phyloP scores from a whole-genome alignment of 2,329 filamentous ascomycete genomes.

The Cryphonectria naterciae region DNA sequence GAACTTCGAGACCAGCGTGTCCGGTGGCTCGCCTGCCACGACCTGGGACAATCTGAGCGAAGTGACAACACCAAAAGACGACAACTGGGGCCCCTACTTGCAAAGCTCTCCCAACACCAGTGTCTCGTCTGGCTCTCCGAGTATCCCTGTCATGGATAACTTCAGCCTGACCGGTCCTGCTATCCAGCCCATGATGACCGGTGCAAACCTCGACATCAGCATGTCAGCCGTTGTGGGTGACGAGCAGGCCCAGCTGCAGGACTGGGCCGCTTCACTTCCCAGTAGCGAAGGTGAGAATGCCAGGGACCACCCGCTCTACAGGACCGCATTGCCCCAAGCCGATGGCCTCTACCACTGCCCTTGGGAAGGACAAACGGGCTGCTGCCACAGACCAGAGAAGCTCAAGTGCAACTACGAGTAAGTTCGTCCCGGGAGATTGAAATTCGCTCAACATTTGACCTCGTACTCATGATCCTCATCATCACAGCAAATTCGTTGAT shows the following conservation, averaged over 20 bases:
- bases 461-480: slow-evolving; percentile 28
- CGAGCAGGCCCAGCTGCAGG: slow-evolving; percentile 44
- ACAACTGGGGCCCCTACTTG: slow-evolving; percentile 49
- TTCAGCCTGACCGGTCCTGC: slow-evolving; percentile 25
- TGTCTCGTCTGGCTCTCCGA: slow-evolving; percentile 32
- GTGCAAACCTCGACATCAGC: slow-evolving; percentile 44
- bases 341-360: slow-evolving; percentile 95
- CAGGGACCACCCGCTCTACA: slow-evolving; percentile 72
- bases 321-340: slow-evolving; percentile 61
- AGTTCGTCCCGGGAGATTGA: slow-evolving; percentile 45
- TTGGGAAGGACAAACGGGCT: slow-evolving; percentile 71
- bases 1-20: slow-evolving; percentile 54
- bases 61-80: slow-evolving; percentile 56
- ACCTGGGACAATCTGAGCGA: slow-evolving; percentile 60
- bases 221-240: slow-evolving; percentile 41
- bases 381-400: slow-evolving; percentile 90
- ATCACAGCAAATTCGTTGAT: slow-evolving; percentile 87
- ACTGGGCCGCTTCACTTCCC: slow-evolving; percentile 51
- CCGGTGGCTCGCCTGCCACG: slow-evolving; percentile 54
- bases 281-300: slow-evolving; percentile 61
- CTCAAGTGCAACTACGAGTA: slow-evolving; percentile 99
- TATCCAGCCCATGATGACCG: slow-evolving; percentile 42
- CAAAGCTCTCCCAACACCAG: slow-evolving; percentile 48
- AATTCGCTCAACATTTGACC: background rate
- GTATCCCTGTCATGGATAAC: slow-evolving; percentile 24